These are phyloP conservation scores for Cercospora sesami DNA, from an alignment of 2,329 filamentous ascomycete species.

Conservation along the genomic window DNA sequence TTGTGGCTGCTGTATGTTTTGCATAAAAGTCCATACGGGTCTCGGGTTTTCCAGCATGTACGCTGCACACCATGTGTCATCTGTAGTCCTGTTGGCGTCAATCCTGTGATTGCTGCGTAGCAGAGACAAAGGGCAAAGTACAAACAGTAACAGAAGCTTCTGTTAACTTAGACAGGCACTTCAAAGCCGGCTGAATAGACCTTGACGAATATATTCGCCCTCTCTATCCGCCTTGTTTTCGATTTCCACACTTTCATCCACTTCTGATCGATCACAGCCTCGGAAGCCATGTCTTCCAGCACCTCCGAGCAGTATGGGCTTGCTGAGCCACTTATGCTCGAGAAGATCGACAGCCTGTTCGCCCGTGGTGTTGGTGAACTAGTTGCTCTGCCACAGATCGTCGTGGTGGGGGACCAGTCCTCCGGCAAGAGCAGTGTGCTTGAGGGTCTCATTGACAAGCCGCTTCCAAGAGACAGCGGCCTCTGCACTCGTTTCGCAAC, in stretches of 20 bases:
- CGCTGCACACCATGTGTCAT: too few species aligned
- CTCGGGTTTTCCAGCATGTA: background rate
- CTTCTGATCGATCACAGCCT: background rate
- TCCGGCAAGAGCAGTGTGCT: slow-evolving; percentile 64
- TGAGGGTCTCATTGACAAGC: slow-evolving; percentile 58
- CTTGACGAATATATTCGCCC: background rate
- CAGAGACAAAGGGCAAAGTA: background rate
- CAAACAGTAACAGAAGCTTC: background rate
- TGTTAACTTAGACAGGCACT: background rate
- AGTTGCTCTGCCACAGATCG: slow-evolving; percentile 39
- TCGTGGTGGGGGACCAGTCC: slow-evolving; percentile 63
- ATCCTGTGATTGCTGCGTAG: background rate
- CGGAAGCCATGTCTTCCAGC: background rate
- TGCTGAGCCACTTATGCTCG: slow-evolving; percentile 43
- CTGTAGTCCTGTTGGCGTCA: background rate
- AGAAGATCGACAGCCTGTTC: slow-evolving; percentile 56
- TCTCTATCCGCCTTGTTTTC: background rate
- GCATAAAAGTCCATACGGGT: too few species aligned
- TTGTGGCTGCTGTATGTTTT: too few species aligned
- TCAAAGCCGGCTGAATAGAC: background rate
- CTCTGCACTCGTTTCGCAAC: slow-evolving; percentile 54
- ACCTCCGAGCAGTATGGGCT: background rate
- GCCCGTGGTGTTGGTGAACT: slow-evolving; percentile 46
- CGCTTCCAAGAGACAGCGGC: slow-evolving; percentile 56
- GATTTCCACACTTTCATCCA: background rate